phyloP scores from a whole-genome alignment of 164 flowering plant genomes.

The Berberis thunbergii region DNA sequence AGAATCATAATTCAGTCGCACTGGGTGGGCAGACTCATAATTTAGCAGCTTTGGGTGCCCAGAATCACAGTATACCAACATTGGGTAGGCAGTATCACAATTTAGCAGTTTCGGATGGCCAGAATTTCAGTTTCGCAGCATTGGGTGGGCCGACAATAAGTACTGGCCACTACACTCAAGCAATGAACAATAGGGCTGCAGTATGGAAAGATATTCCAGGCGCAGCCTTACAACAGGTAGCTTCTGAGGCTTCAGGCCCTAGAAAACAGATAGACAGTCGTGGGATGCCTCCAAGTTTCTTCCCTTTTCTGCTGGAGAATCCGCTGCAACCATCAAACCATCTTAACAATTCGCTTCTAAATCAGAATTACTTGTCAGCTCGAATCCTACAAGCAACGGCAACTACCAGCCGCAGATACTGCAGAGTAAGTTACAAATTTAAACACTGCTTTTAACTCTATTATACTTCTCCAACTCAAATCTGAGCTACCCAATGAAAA shows the following conservation, averaged over 20 bases:
- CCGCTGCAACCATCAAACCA: background rate
- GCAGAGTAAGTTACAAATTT: slow-evolving; percentile 9
- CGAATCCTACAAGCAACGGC: background rate
- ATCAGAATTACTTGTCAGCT: background rate
- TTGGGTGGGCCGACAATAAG: background rate
- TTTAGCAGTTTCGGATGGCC: background rate
- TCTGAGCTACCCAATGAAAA: too few relatives aligned
- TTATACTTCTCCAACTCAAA: too few relatives aligned
- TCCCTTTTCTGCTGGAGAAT: too few relatives aligned
- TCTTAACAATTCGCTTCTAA: background rate
- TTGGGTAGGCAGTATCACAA: background rate
- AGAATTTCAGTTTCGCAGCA: slow-evolving; percentile 2
- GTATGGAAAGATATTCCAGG: slow-evolving; percentile 5
- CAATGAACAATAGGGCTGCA: background rate
- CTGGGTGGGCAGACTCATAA: too few relatives aligned
- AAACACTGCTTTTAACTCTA: too few relatives aligned
- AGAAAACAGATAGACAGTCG: background rate
- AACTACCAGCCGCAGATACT: slow-evolving; percentile 1
- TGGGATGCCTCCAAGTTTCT: background rate
- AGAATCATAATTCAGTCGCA: too few relatives aligned
- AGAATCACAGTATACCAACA: too few relatives aligned
- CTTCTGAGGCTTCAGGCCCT: slow-evolving; percentile 1
- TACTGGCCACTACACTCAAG: background rate
- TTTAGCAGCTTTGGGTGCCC: too few relatives aligned
- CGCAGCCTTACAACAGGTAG: background rate